A percentile compares a stretch with the other conserved stretches of the same genome.
These are phyloP conservation scores for Funneliformis mosseae DNA, from an alignment of 192 early-diverging fungal species.

Conservation along the genomic window DNA sequence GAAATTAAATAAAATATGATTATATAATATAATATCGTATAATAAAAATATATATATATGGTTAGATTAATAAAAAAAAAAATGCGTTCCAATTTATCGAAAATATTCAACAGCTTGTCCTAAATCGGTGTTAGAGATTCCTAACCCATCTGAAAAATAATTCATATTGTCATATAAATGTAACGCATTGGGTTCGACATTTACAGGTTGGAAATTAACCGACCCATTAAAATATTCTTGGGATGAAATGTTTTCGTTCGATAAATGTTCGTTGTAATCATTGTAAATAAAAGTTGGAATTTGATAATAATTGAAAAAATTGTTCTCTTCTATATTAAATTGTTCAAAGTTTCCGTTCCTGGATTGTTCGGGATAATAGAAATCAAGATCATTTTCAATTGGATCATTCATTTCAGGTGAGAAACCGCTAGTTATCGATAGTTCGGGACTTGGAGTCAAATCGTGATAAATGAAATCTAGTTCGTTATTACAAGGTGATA, in stretches of 20 bases:
- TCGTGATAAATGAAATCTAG: not conserved
- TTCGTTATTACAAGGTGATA: too few species aligned
- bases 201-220: not conserved
- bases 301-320: not conserved
- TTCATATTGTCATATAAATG: not conserved
- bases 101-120: not conserved
- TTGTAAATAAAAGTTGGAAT: not conserved
- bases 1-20: too few species aligned
- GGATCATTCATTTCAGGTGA: not conserved
- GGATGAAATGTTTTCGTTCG: not conserved
- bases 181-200: not conserved
- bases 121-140: not conserved
- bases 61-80: too few species aligned
- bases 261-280: not conserved
- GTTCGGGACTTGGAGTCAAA: not conserved
- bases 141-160: not conserved
- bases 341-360: not conserved
- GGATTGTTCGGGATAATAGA: not conserved
- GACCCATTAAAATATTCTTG: not conserved
- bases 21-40: too few species aligned
- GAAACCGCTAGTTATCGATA: not conserved
- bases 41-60: too few species aligned
- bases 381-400: not conserved
- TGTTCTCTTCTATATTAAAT: not conserved
- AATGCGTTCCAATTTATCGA: not conserved